Evolutionary conservation across 176 grass and related monocot genomes (phyloP).

Genomic region (Dactylis glomerata): DNA sequence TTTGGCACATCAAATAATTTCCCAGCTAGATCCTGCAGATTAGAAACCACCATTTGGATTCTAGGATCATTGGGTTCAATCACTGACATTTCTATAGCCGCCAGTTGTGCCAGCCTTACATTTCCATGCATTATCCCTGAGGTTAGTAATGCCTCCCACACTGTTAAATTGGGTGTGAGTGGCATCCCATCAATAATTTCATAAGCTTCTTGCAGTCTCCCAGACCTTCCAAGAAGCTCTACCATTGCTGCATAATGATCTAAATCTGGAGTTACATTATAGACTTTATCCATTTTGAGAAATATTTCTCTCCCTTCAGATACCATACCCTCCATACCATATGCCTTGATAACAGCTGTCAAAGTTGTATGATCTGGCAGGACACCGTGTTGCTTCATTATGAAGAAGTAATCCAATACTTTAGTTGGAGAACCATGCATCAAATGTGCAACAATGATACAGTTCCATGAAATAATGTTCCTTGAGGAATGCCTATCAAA

Average conservation of each 20-base stretch:
- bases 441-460: conserved; percentile 53
- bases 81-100: conserved; percentile 36
- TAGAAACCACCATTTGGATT: conserved; percentile 42
- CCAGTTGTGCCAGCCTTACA: conserved; percentile 44
- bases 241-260: conserved; percentile 69
- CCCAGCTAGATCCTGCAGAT: conserved; percentile 41
- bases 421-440: conserved; percentile 52
- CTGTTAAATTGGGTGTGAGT: conserved; percentile 44
- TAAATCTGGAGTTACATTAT: conserved; percentile 45
- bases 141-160: conserved; percentile 61
- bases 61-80: conserved; percentile 51
- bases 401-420: conserved; percentile 36
- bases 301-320: conserved; percentile 47
- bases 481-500: conserved; percentile 54
- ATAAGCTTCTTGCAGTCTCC: conserved; percentile 60
- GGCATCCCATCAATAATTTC: conserved; percentile 61
- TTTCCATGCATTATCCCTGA: conserved; percentile 54
- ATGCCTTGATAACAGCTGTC: conserved; percentile 57
- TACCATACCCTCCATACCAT: conserved; percentile 48
- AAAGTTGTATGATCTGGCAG: conserved; percentile 58
- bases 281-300: conserved; percentile 45
- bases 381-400: conserved; percentile 50
- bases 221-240: conserved; percentile 58
- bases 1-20: conserved; percentile 32
- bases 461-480: conserved; percentile 75